Percentiles rank a stretch among this genome's conserved stretches.
Conservation (phyloP, 768 basidiomycete species). For the Lentinula aciculospora region DNA sequence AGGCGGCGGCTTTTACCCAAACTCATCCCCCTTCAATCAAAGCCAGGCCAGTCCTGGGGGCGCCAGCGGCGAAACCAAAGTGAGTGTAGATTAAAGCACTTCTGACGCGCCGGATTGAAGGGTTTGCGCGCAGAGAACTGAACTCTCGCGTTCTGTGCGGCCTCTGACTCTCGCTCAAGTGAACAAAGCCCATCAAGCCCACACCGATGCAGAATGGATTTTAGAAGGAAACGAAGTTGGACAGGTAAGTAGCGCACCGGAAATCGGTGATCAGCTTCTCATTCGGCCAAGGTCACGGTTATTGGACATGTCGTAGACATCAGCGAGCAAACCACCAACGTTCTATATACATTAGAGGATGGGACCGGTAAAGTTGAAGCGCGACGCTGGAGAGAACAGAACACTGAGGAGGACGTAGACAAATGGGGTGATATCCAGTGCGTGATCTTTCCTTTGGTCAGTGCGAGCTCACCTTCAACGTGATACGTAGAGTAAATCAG, state of each 20-base stretch:
- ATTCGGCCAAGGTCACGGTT: constrained; percentile 13
- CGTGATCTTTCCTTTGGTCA: constrained; percentile 10
- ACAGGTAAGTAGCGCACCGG: constrained; percentile 45
- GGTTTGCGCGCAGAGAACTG: constrained; percentile 22
- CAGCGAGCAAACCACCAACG: constrained; percentile 72
- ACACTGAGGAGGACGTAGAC: constrained; percentile 46
- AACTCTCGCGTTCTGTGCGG: constrained; percentile 45
- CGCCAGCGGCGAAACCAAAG: not conserved
- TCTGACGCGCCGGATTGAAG: not conserved
- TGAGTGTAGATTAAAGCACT: not conserved
- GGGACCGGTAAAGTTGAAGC: constrained; percentile 77
- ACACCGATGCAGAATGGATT: constrained; percentile 85
- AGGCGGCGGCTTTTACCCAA: constrained; percentile 3
- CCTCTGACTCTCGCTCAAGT: constrained; percentile 81
- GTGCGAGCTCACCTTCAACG: not conserved
- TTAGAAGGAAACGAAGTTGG: constrained; percentile 78
- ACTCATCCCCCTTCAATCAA: constrained; percentile 1
- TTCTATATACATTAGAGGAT: constrained; percentile 77
- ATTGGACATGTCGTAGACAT: constrained; percentile 49
- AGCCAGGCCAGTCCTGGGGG: constrained; percentile 3
- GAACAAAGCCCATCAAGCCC: constrained; percentile 68
- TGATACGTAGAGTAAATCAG: constrained; percentile 52
- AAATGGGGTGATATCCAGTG: constrained; percentile 44
- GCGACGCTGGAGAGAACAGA: constrained; percentile 77
- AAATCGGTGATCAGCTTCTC: not conserved